phyloP scores from a whole-genome alignment of 352 stramenopile genomes.

The Nothophytophthora sp. region DNA sequence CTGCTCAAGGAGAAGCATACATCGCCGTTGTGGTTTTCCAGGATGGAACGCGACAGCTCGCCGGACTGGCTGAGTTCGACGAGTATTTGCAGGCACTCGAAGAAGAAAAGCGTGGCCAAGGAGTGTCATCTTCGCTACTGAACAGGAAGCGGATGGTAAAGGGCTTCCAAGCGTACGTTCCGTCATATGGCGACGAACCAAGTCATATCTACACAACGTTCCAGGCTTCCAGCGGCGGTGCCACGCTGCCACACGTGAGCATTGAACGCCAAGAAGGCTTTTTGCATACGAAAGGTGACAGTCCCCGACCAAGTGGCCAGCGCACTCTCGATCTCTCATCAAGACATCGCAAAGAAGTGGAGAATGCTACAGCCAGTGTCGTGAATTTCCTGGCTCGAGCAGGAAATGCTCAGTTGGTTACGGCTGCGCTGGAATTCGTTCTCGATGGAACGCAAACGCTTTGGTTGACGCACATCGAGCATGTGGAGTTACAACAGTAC shows the following conservation, averaged over 20 bases:
- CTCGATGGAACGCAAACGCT: constrained; percentile 28
- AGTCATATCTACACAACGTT: constrained; percentile 21
- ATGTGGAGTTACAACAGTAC: constrained; percentile 12
- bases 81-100: constrained; percentile 19
- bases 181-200: constrained; percentile 3
- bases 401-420: constrained; percentile 12
- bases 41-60: constrained; percentile 22
- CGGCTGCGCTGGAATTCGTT: constrained; percentile 37
- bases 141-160: constrained; percentile 11
- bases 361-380: constrained; percentile 17
- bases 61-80: constrained; percentile 18
- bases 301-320: neutral
- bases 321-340: too few relatives aligned
- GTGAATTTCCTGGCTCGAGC: constrained; percentile 27
- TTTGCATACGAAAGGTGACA: constrained; percentile 7
- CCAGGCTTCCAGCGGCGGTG: constrained; percentile 5
- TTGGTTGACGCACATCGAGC: constrained; percentile 41
- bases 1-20: constrained; percentile 4
- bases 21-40: constrained; percentile 18
- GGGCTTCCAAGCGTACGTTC: constrained; percentile 25
- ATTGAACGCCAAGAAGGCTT: constrained; percentile 19
- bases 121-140: neutral
- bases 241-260: constrained; percentile 14
- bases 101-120: neutral
- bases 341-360: constrained; percentile 25